Base-by-base conservation (phyloP, 495 filamentous ascomycete genomes). In the Penicillium coffeae region DNA sequence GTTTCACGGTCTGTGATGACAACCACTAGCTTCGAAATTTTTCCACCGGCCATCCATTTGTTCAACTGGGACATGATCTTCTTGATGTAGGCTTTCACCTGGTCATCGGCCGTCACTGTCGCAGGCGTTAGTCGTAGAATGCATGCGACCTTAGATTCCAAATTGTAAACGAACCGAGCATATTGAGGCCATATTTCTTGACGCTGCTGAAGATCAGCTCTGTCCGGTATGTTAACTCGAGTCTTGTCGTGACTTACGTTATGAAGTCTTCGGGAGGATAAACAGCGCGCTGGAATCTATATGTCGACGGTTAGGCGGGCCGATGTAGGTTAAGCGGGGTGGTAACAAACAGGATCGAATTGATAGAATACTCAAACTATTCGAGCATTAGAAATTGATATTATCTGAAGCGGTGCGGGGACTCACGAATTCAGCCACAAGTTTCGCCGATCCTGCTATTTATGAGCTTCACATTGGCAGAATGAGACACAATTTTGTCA, bases 111-210 rank as follows among this genome's bases (percentile, higher is more conserved):
- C 14, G 93, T 89, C 32, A 96, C 90, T 83, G 47, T 12, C 9
- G 8, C 39, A 32, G 45, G 20, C 18, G 48, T 64, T 52, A 64
- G 55, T n/a, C n/a, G n/a, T n/a, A n/a, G n/a, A n/a, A n/a, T n/a
- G n/a, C n/a, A n/a, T n/a, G n/a, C n/a, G n/a, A n/a, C n/a, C n/a
- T n/a, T n/a, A n/a, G n/a, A n/a, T n/a, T n/a, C n/a, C n/a, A n/a
- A n/a, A n/a, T n/a, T n/a, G n/a, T n/a, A n/a, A 25, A 67, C 75
- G 48, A 70, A 86, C 83, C 81, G 33, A 96, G 87, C 90, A 98
- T 97, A 60, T 95, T 97, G 55, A 98, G 83, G 58, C 94, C 94
- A 83, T 98, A 98, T 76, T 98, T 98, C 71, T 97, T 97, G 58
- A 98, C 90, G 18, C 84, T 87, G 48, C 25, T 20, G 21, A 8